A percentile compares a stretch with the other conserved stretches of the same genome.
phyloP scores from a whole-genome alignment of 2,329 filamentous ascomycete genomes.

The Pseudogymnoascus sp. region DNA sequence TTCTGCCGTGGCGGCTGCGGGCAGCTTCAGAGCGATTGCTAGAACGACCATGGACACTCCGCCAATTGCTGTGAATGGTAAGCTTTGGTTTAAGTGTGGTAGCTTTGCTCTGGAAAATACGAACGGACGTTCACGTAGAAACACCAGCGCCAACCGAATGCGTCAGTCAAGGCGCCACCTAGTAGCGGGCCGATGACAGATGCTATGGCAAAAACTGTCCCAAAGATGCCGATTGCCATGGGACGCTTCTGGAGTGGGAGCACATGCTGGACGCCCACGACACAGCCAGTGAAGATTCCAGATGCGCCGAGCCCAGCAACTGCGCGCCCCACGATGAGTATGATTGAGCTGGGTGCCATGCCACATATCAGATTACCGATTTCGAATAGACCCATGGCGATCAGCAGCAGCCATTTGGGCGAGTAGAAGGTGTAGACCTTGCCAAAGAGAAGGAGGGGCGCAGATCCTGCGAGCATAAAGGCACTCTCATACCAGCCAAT shows the following conservation, averaged over 20 bases:
- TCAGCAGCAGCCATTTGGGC: constrained; percentile 23
- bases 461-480: constrained; percentile 28
- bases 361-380: constrained; percentile 27
- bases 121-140: constrained; percentile 30
- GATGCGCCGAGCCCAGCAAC: constrained; percentile 26
- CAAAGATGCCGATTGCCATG: constrained; percentile 19
- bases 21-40: constrained; percentile 33
- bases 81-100: neutral
- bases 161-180: constrained; percentile 35
- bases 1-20: constrained; percentile 21
- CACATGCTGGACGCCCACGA: constrained; percentile 23
- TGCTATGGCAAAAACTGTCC: constrained; percentile 21
- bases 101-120: neutral
- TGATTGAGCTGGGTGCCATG: constrained; percentile 22
- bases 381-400: constrained; percentile 26
- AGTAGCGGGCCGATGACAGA: constrained; percentile 27
- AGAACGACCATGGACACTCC: constrained; percentile 29
- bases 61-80: neutral
- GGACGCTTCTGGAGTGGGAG: constrained; percentile 21
- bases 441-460: constrained; percentile 20
- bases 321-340: constrained; percentile 27
- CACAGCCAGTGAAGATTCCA: constrained; percentile 26
- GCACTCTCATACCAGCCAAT: constrained; percentile 33
- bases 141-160: constrained; percentile 28
- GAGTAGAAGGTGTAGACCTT: constrained; percentile 26